phyloP scores from a whole-genome alignment of 2,329 filamentous ascomycete genomes.

The Monilinia polystroma region DNA sequence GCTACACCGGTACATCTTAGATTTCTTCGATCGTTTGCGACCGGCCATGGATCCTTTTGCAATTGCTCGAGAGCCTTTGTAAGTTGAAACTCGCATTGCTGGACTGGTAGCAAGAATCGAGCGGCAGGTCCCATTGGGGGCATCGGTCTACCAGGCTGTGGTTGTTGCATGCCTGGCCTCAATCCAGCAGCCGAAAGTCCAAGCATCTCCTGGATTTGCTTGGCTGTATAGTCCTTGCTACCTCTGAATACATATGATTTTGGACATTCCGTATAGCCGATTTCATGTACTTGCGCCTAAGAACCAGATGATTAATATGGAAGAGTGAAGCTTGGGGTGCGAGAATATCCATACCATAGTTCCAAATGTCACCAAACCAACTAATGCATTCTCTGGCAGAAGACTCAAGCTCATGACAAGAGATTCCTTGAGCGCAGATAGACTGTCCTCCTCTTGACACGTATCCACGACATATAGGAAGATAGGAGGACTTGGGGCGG shows the following conservation, averaged over 20 bases:
- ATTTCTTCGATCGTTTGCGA: conserved; percentile 86
- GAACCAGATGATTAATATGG: conserved; percentile 8
- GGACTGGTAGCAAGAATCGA: conserved; percentile 88
- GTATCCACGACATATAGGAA: conserved; percentile 87
- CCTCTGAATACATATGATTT: conserved; percentile 98
- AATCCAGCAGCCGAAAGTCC: conserved; percentile 72
- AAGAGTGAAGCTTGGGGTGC: neutral
- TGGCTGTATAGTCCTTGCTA: conserved; percentile 96
- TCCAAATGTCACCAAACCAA: conserved; percentile 82
- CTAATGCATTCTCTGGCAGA: conserved; percentile 76
- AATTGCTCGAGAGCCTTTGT: conserved; percentile 94
- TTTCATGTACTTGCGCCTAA: conserved; percentile 91
- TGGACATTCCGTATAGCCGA: conserved; percentile 95
- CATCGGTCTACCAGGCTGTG: conserved; percentile 71
- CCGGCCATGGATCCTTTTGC: conserved; percentile 96
- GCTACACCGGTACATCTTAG: conserved; percentile 93
- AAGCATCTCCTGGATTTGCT: conserved; percentile 99
- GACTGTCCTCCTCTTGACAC: conserved; percentile 83
- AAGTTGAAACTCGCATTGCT: conserved; percentile 95
- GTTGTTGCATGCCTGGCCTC: conserved; percentile 67
- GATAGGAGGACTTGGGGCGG: conserved; percentile 81
- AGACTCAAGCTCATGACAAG: conserved; percentile 83
- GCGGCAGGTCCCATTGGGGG: conserved; percentile 77
- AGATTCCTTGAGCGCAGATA: conserved; percentile 80
- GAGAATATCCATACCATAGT: conserved; percentile 71